A percentile compares a stretch with the other conserved stretches of the same genome.
Conservation (phyloP, 129 eudicot species). For the sunflower (Helianthus annuus) region HanXRQr2.0-SUNRISE NC_035435.2:149921908-149922407, state of each 20-base stretch:
- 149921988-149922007: background rate
- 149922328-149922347: background rate
- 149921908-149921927: background rate
- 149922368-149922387: background rate
- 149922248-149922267: background rate
- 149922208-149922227: background rate
- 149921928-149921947: background rate
- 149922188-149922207: background rate
- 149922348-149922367: background rate
- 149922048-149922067: too few relatives aligned
- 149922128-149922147: background rate
- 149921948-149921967: background rate
- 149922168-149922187: background rate
- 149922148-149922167: background rate
- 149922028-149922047: background rate
- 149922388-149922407: background rate
- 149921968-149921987: background rate
- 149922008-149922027: background rate
- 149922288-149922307: background rate
- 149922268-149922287: background rate
- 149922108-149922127: too few relatives aligned
- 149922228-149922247: background rate
- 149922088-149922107: too few relatives aligned
- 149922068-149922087: too few relatives aligned
- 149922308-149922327: background rate